Conservation (phyloP, 1,284 basidiomycete genomes). For the Ganoderma leucocontextum region DNA sequence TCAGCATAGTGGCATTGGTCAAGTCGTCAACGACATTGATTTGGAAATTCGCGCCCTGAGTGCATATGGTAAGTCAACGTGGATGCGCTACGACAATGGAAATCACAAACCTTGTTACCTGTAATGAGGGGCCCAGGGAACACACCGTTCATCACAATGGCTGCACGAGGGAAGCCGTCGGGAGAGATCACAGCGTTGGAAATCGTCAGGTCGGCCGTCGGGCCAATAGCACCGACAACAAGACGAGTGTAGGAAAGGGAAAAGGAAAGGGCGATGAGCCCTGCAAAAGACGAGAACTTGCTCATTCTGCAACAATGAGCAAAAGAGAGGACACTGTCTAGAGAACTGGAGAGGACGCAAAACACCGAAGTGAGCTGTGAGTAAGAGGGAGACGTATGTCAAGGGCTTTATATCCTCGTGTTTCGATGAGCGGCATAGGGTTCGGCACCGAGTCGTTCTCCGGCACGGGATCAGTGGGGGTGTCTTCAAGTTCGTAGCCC, state of each 20-base stretch:
- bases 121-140: constrained; percentile 40
- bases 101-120: constrained; percentile 33
- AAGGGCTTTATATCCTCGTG: background rate
- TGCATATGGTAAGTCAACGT: background rate
- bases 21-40: constrained; percentile 47
- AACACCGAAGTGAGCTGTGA: constrained; percentile 7
- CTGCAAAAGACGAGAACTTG: constrained; percentile 2
- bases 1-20: constrained; percentile 43
- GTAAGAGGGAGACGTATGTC: too few relatives aligned
- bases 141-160: constrained; percentile 34
- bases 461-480: background rate
- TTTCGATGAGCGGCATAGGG: background rate
- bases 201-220: constrained; percentile 31
- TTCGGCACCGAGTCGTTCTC: background rate
- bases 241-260: constrained; percentile 11
- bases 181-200: constrained; percentile 32
- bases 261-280: constrained; percentile 11
- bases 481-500: constrained; percentile 10
- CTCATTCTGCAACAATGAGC: constrained; percentile 6
- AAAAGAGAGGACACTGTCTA: background rate
- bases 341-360: background rate
- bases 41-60: constrained; percentile 42
- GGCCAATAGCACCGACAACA: constrained; percentile 26
- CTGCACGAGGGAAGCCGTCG: constrained; percentile 34
- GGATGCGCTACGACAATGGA: background rate